Base-by-base conservation (phyloP, 257 asterid genomes). In the Petunia axillaris region DNA sequence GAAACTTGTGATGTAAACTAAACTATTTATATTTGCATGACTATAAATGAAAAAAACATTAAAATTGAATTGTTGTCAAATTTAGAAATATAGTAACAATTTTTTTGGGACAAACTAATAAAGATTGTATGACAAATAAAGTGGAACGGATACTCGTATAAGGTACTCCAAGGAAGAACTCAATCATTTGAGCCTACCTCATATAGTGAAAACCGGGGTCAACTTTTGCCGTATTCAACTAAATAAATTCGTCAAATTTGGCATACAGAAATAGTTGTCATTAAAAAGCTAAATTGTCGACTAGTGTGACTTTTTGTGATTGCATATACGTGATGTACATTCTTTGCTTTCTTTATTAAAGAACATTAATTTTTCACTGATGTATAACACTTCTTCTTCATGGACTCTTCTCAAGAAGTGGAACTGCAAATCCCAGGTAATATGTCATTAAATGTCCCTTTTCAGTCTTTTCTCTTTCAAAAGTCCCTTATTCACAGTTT, bases 341-440 rank as follows among this genome's bases (percentile, higher is more conserved):
- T 50, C 0, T 11, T 54, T 75, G n/a, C 52, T 75, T 39, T 54
- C 52, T 60, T 2, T n/a, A 43, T 58, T 14, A 57, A 6, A 46
- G 68, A 53, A 53, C 37, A 59, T 40, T 62, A 8, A 57, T 54
- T 48, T 0, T 71, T 43, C 53, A 3, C 40, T 3, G n/a, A 25
- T 16, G 2, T 15, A 15, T 43, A 62, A 3, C 64, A 36, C 41
- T 41, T 14, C 10, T 3, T 4, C 46, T 39, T 62, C 84, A 83
- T 83, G 89, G 85, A 67, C 35, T 74, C 60, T 37, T 39, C 48
- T 76, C 81, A 79, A 70, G 84, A 81, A 66, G 41, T 86, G 76
- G 85, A 81, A 46, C 87, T 83, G 55, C 87, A 86, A 46, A 76
- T 37, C 39, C 59, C 65, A 79, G 89, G 89, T 25, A 25, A 25